Base-by-base conservation (phyloP, 345 rosid species). In the Syzygium oleosum region DNA sequence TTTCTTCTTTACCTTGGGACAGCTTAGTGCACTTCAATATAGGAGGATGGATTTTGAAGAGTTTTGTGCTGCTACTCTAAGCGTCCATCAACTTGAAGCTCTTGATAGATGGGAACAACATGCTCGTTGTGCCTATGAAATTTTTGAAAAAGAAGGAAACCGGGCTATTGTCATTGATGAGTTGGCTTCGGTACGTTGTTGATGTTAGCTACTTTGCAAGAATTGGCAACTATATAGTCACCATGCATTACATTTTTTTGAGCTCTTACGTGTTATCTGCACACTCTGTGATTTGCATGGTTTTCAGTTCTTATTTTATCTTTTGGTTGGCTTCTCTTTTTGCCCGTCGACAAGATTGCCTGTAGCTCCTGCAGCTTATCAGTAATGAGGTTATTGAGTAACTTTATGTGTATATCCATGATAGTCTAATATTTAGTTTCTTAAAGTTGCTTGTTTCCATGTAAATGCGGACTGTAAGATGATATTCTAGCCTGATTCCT, bases 81-180 rank as follows among this genome's bases (percentile, higher is more conserved):
- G 98, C 29, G 97, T 97, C 84, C 95, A 97, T 92, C 99, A 97
- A 93, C 95, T 96, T 21, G 99, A 96, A 91, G 98, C 99, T 51
- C 95, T 96, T 78, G 99, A 96, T 90, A 89, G 92, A 87, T 96
- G 99, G 99, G 98, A 98, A 88, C 96, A 98, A 88, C 96, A 91
- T 86, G 98, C 99, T 87, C 95, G 95, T 86, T 90, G 93, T 92
- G 99, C 99, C 87, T 97, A 95, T 91, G 99, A 97, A 88, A 91
- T 96, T 85, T 98, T 98, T 56, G 99, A 96, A 77, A 96, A 96
- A 88, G 98, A 96, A 87, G 99, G 99, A 89, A 98, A 98, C 91
- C 88, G 97, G 88, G 95, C 98, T 73, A 95, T 98, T 86, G 89
- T 98, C 84, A 98, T 98, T 29, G 97, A 98, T 86, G 99, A 98